Evolutionary conservation across 805 yeast genomes (phyloP), one percentile per base, ranked within the genome.

Genomic region (Yarrowia osloensis): DNA sequence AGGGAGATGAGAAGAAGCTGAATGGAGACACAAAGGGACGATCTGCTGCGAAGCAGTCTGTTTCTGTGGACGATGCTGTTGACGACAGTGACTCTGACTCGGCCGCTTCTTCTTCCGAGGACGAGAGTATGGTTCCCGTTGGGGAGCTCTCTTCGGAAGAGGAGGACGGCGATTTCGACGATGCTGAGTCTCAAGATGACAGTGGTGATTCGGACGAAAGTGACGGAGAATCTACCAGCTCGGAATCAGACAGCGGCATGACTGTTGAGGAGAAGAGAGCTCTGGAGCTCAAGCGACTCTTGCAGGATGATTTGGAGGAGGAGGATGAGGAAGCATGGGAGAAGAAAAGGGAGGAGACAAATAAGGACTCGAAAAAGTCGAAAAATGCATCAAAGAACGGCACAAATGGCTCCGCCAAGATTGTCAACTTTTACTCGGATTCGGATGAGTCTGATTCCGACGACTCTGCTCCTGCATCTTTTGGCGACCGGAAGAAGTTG

Each of bases 401-500:
- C 12, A 46, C 33, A 5, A 55, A 55, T 29, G 54, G 54, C 7
- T 12, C 19, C 4, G 39, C 37, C 26, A 61, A 61, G n/a, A 35
- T 44, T 15, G 66, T 61, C 42, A 44, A 61, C 66, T 61, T 61
- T 15, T 61, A 71, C 67, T 68, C 71, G 5, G 74, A 72, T 5
- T 71, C 69, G 15, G 73, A 72, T 22, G 68, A 62, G 9, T 65
- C 31, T n/a, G 46, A 47, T 7, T 35, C 66, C 3, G 50, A 44
- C 21, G 66, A 52, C 12, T 55, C 39, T 2, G 47, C 42, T 12
- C 61, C 39, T 28, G 13, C 40, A 0, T 40, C 47, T 17, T 31
- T 28, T 24, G 54, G 22, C 22, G 55, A 42, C 9, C 67, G 28
- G 12, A 63, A 65, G 17, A 22, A 17, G 62, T 86, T 70, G 68